Conservation (phyloP, 257 asterid species). For the Ocimum tenuiflorum region DNA sequence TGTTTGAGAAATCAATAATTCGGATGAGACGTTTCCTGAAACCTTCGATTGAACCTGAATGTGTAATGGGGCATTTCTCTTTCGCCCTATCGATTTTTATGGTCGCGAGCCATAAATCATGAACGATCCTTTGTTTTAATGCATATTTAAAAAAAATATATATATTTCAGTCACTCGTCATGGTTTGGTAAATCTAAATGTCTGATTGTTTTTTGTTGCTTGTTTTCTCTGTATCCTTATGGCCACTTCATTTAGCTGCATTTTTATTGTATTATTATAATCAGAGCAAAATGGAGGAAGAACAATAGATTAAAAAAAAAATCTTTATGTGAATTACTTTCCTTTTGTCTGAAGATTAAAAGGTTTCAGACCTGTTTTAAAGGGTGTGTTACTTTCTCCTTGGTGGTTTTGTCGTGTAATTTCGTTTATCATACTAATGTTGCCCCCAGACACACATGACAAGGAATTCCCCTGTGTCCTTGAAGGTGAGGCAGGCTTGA, state of each 20-base stretch:
- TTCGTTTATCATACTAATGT: neutral
- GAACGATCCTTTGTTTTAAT: neutral
- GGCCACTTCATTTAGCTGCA: neutral
- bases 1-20: neutral
- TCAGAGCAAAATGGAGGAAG: neutral
- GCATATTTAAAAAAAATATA: neutral
- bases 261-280: neutral
- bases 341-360: neutral
- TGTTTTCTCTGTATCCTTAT: neutral
- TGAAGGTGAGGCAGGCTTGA: neutral
- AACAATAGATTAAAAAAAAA: neutral
- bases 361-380: too few species aligned
- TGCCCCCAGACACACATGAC: neutral
- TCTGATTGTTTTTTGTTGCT: conserved; percentile 10
- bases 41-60: neutral
- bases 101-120: neutral
- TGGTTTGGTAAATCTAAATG: neutral
- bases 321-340: neutral
- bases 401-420: neutral
- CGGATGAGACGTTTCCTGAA: neutral
- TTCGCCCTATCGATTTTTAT: neutral
- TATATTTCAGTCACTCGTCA: neutral
- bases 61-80: neutral
- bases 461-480: neutral
- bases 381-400: neutral